A percentile compares a stretch with the other conserved stretches of the same genome.
These are phyloP conservation scores for Amanita pallidorosea DNA, from an alignment of 768 basidiomycete species.

Conservation along the genomic window DNA sequence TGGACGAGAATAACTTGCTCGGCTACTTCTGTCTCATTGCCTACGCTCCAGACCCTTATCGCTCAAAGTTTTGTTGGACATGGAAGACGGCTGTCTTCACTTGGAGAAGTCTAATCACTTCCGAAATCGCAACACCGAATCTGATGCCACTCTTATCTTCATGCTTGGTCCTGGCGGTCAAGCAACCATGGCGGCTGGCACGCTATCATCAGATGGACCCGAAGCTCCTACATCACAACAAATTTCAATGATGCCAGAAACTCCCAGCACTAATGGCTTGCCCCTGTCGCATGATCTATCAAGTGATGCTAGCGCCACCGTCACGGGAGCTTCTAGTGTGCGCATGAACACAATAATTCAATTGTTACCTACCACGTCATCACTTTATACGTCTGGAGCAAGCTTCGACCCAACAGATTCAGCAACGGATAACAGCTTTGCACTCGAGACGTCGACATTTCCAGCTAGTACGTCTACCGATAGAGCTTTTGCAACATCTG, in stretches of 20 bases:
- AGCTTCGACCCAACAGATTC: neutral
- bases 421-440: neutral
- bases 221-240: neutral
- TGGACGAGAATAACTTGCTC: neutral
- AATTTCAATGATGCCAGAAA: neutral
- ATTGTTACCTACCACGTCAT: neutral
- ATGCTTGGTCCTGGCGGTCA: slow-evolving; percentile 3
- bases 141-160: neutral
- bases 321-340: neutral
- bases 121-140: neutral
- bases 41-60: neutral
- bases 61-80: neutral
- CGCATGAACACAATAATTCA: neutral
- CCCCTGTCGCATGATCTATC: neutral
- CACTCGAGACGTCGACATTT: neutral
- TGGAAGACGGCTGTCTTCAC: neutral
- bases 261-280: neutral
- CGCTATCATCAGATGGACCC: neutral
- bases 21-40: neutral
- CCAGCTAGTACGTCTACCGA: neutral
- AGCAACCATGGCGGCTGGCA: neutral
- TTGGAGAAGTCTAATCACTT: neutral
- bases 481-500: neutral
- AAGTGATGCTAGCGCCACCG: slow-evolving; percentile 1
- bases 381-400: neutral